These are phyloP conservation scores for Lepidium sativum DNA, from an alignment of 345 rosid species.

Conservation along the genomic window DNA sequence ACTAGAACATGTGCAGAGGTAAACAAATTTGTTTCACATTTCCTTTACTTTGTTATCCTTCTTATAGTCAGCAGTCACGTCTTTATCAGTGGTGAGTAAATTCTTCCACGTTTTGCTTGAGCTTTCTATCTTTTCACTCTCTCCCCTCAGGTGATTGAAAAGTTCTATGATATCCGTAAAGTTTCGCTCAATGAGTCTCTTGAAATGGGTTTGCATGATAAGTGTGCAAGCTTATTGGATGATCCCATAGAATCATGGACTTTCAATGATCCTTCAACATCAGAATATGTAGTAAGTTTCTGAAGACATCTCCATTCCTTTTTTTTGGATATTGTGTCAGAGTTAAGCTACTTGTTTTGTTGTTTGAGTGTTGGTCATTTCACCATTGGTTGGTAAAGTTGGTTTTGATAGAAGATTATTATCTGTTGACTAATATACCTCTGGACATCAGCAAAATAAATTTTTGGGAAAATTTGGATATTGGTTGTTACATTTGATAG, in stretches of 20 bases:
- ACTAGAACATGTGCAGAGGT: constrained; percentile 56
- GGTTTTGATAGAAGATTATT: background rate
- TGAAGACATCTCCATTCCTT: background rate
- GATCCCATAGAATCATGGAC: constrained; percentile 76
- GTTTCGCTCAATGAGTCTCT: constrained; percentile 36
- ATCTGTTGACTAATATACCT: background rate
- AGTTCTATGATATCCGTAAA: constrained; percentile 63
- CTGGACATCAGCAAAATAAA: background rate
- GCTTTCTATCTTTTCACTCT: background rate
- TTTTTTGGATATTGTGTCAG: background rate
- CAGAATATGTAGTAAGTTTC: constrained; percentile 72
- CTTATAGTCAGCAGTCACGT: background rate
- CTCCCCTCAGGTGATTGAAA: constrained; percentile 52
- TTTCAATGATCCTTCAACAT: constrained; percentile 70
- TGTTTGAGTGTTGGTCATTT: background rate
- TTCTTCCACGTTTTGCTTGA: background rate
- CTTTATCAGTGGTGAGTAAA: background rate
- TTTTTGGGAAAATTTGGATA: background rate
- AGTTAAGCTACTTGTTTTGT: background rate
- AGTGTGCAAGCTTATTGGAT: constrained; percentile 55
- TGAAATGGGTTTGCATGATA: constrained; percentile 53
- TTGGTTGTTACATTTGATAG: no score
- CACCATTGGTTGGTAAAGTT: background rate
- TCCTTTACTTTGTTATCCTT: background rate
- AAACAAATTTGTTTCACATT: background rate